These are phyloP conservation scores for Pythium myriotylum DNA, from an alignment of 352 stramenopile genomes.

Conservation along the genomic window DNA sequence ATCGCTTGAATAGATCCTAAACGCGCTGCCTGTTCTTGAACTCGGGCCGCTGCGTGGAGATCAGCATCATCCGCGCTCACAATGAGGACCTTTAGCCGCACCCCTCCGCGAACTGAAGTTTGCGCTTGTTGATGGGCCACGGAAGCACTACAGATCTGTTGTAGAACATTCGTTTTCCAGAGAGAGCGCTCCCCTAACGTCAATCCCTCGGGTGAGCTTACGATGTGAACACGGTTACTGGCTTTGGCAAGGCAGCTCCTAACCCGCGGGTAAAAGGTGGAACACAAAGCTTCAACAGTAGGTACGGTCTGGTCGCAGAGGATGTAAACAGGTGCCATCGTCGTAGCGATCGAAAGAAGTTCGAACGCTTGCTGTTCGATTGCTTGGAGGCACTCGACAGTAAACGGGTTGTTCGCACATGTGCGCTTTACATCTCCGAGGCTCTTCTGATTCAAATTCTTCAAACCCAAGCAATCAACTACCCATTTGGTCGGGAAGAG, in stretches of 20 bases:
- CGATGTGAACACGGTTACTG: slow-evolving; percentile 9
- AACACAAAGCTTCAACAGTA: slow-evolving; percentile 14
- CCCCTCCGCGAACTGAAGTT: neutral
- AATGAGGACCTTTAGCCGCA: slow-evolving; percentile 15
- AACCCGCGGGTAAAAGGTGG: slow-evolving; percentile 25
- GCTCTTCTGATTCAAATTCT: slow-evolving; percentile 1
- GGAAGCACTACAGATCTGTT: slow-evolving; percentile 21
- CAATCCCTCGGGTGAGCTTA: neutral
- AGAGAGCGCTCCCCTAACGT: slow-evolving; percentile 1
- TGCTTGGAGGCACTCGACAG: slow-evolving; percentile 11
- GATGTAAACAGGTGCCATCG: slow-evolving; percentile 21
- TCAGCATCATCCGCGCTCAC: slow-evolving; percentile 24
- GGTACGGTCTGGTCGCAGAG: slow-evolving; percentile 6
- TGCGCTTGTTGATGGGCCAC: neutral
- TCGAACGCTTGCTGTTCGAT: slow-evolving; percentile 31
- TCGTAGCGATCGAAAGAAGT: slow-evolving; percentile 10
- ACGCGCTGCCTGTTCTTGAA: slow-evolving; percentile 19
- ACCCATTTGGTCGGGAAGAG: slow-evolving; percentile 31
- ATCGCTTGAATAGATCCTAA: slow-evolving; percentile 18
- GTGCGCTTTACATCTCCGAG: slow-evolving; percentile 9
- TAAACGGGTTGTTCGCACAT: slow-evolving; percentile 27
- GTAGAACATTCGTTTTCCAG: slow-evolving; percentile 16
- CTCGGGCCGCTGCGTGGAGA: neutral
- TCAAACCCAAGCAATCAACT: slow-evolving; percentile 13
- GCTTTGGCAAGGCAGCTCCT: slow-evolving; percentile 14